Conservation (phyloP, 768 basidiomycete species). For the Pluteus cervinus region DNA sequence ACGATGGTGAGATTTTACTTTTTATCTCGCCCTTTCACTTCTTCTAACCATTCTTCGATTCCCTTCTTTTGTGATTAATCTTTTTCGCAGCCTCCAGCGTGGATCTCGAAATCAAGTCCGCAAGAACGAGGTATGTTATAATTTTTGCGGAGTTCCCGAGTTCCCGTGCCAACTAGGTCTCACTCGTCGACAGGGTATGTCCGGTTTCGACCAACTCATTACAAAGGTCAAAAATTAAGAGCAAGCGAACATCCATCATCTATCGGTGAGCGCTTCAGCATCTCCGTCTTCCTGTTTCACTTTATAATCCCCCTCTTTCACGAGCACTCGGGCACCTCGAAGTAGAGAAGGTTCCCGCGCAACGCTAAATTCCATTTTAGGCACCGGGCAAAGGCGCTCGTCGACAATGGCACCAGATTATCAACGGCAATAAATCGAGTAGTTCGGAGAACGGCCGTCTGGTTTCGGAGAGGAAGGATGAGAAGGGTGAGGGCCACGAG, state of each 20-base stretch:
- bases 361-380: conserved; percentile 63
- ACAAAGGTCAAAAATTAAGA: conserved; percentile 72
- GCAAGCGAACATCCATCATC: conserved; percentile 70
- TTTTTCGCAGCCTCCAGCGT: too few species aligned
- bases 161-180: conserved; percentile 7
- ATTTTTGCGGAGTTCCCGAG: too few species aligned
- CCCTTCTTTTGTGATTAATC: too few species aligned
- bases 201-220: conserved; percentile 64
- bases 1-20: conserved; percentile 44
- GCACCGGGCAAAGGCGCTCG: conserved; percentile 60
- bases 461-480: too few species aligned
- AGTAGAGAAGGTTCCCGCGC: conserved; percentile 51
- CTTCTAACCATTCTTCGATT: neutral
- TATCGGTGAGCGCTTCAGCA: conserved; percentile 30
- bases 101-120: conserved; percentile 71
- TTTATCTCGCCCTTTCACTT: neutral
- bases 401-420: conserved; percentile 61
- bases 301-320: conserved; percentile 3
- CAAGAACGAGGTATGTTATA: conserved; percentile 52
- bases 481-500: too few species aligned
- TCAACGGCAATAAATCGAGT: conserved; percentile 31
- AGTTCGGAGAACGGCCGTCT: too few species aligned
- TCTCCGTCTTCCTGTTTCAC: conserved; percentile 1
- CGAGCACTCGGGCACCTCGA: conserved; percentile 86
- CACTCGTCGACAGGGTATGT: conserved; percentile 65